A percentile compares a stretch with the other conserved stretches of the same genome.
phyloP scores from a whole-genome alignment of 768 basidiomycete genomes.

The Auricularia cornea region DNA sequence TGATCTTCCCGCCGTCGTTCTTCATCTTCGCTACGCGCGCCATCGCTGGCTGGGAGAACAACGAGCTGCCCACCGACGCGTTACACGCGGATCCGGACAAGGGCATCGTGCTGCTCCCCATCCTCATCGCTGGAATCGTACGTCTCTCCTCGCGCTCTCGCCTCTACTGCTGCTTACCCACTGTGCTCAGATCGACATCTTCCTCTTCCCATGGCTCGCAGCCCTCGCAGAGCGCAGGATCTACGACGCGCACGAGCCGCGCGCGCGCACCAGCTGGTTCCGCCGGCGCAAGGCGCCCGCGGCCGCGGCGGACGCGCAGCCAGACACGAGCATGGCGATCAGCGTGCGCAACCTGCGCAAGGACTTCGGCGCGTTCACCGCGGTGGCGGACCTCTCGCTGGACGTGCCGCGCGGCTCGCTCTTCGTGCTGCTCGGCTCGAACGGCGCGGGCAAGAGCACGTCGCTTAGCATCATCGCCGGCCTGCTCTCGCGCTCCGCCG shows the following conservation, averaged over 20 bases:
- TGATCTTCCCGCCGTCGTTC: conserved; percentile 69
- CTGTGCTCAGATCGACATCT: conserved; percentile 48
- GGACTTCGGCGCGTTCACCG: conserved; percentile 48
- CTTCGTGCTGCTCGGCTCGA: conserved; percentile 69
- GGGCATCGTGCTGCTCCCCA: conserved; percentile 42
- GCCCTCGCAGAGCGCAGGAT: conserved; percentile 47
- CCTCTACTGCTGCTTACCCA: not conserved
- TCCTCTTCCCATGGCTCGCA: conserved; percentile 67
- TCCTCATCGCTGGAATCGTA: conserved; percentile 60
- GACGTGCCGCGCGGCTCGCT: conserved; percentile 66
- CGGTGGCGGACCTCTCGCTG: conserved; percentile 57
- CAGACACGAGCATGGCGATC: conserved; percentile 39
- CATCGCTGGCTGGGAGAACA: conserved; percentile 59
- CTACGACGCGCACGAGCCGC: conserved; percentile 48
- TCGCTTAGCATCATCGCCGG: conserved; percentile 58
- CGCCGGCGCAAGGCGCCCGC: not conserved
- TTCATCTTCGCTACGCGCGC: conserved; percentile 65
- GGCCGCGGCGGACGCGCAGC: conserved; percentile 18
- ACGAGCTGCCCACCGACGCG: conserved; percentile 44
- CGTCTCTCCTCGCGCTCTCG: conserved; percentile 12
- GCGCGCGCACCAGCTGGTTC: conserved; percentile 7
- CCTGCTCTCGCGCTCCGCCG: conserved; percentile 49
- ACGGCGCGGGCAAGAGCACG: conserved; percentile 76
- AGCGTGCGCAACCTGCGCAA: conserved; percentile 55
- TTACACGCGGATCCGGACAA: conserved; percentile 54